Conservation (phyloP, 768 basidiomycete genomes). For the Xerocomellus amylosporus region DNA sequence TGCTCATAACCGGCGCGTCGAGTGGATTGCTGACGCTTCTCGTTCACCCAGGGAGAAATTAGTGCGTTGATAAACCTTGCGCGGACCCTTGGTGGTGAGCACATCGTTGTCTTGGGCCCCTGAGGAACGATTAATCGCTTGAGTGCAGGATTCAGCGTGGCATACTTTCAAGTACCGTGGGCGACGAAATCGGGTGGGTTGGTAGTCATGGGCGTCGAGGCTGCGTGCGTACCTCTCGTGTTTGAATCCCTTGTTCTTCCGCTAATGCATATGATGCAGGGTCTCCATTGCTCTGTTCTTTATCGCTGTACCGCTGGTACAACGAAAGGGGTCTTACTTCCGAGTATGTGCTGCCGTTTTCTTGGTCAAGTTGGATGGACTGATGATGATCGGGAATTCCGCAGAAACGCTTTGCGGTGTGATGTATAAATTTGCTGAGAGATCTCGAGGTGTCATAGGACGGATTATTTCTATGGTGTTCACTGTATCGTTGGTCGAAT, state of each 20-base stretch:
- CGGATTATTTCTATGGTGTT: neutral
- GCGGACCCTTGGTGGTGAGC: conserved; percentile 32
- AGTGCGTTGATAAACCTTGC: conserved; percentile 43
- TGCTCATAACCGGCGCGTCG: neutral
- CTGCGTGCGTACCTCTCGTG: conserved; percentile 27
- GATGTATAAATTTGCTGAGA: neutral
- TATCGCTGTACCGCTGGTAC: conserved; percentile 36
- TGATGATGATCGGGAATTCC: neutral
- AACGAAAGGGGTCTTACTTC: conserved; percentile 33
- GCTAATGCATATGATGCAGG: conserved; percentile 12
- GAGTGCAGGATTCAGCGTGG: conserved; percentile 34
- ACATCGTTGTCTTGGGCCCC: neutral
- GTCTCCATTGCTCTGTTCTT: conserved; percentile 36
- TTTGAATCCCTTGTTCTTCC: neutral
- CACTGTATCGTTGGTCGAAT: neutral
- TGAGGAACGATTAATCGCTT: neutral
- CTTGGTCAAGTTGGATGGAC: neutral
- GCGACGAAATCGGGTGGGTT: conserved; percentile 34
- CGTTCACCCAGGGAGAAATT: conserved; percentile 37
- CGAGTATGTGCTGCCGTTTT: conserved; percentile 27
- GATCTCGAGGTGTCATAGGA: neutral
- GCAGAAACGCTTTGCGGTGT: conserved; percentile 23
- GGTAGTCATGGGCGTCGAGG: conserved; percentile 38
- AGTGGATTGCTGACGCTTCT: neutral
- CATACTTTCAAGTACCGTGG: conserved; percentile 43